Conservation (phyloP, 345 rosid species). For the Punica granatum region DNA sequence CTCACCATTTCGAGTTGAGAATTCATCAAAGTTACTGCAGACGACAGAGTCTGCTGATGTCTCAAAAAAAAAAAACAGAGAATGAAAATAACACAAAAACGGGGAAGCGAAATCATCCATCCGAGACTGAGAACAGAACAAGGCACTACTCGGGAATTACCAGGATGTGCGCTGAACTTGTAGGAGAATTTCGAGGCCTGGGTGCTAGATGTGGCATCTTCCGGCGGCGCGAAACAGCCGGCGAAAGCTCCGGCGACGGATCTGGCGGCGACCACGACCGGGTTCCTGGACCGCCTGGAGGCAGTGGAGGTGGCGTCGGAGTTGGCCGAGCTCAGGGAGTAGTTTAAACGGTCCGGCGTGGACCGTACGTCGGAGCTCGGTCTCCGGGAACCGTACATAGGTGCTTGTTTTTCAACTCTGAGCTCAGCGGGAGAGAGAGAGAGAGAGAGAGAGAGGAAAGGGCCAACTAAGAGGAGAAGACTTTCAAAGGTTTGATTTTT, state of each 20-base stretch:
- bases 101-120: too few relatives aligned
- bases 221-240: constrained; percentile 70
- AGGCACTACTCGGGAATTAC: too few relatives aligned
- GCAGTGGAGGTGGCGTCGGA: constrained; percentile 31
- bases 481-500: constrained; percentile 1
- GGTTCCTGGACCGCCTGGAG: constrained; percentile 29
- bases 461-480: background rate
- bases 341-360: constrained; percentile 26
- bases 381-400: constrained; percentile 28
- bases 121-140: too few relatives aligned
- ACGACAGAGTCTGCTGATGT: too few relatives aligned
- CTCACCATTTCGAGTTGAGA: background rate
- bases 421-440: background rate
- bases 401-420: background rate
- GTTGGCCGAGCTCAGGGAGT: constrained; percentile 31
- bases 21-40: background rate
- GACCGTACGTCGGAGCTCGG: constrained; percentile 26
- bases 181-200: constrained; percentile 10
- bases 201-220: constrained; percentile 16
- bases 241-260: constrained; percentile 53
- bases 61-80: too few relatives aligned
- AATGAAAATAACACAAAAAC: too few relatives aligned
- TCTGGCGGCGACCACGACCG: constrained; percentile 27
- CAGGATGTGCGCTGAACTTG: too few relatives aligned
- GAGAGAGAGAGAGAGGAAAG: constrained; percentile 14